A percentile compares a stretch with the other conserved stretches of the same genome.
Evolutionary conservation across 106 monocot genomes (phyloP).

Genomic region (Phalaenopsis equestris): DNA sequence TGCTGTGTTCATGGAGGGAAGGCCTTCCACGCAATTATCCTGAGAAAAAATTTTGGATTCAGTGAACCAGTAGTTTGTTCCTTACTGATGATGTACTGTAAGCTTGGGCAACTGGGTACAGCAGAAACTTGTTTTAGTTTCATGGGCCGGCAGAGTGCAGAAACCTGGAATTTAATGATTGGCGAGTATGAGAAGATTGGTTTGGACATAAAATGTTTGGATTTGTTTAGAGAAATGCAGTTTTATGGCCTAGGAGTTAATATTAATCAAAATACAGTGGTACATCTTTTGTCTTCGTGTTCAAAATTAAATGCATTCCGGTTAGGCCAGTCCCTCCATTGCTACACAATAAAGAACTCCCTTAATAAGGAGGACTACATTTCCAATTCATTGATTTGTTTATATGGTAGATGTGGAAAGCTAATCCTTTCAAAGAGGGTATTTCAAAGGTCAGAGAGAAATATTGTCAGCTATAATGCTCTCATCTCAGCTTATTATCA

Average conservation of each 20-base stretch:
- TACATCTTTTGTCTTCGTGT: constrained; percentile 49
- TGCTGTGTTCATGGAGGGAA: constrained; percentile 26
- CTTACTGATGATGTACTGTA: constrained; percentile 55
- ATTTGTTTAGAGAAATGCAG: constrained; percentile 54
- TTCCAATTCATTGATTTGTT: constrained; percentile 42
- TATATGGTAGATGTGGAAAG: constrained; percentile 59
- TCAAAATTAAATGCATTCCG: constrained; percentile 25
- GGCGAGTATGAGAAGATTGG: constrained; percentile 40
- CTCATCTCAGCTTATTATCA: constrained; percentile 46
- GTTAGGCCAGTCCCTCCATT: constrained; percentile 57
- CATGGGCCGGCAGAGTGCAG: constrained; percentile 18
- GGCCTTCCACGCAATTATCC: constrained; percentile 53
- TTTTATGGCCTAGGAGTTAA: background rate
- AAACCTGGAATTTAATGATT: constrained; percentile 58
- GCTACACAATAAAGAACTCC: constrained; percentile 34
- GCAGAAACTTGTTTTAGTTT: constrained; percentile 32
- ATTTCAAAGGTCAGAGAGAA: constrained; percentile 33
- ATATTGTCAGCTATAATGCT: constrained; percentile 57
- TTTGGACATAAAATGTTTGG: constrained; percentile 37
- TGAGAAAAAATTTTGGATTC: constrained; percentile 42
- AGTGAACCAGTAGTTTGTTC: constrained; percentile 16
- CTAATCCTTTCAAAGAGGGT: constrained; percentile 32
- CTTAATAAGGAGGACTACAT: constrained; percentile 22
- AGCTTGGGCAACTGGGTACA: constrained; percentile 26
- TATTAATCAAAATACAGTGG: constrained; percentile 25